Evolutionary conservation across 352 stramenopile species (phyloP).

Genomic region (Pythium plurisporium): DNA sequence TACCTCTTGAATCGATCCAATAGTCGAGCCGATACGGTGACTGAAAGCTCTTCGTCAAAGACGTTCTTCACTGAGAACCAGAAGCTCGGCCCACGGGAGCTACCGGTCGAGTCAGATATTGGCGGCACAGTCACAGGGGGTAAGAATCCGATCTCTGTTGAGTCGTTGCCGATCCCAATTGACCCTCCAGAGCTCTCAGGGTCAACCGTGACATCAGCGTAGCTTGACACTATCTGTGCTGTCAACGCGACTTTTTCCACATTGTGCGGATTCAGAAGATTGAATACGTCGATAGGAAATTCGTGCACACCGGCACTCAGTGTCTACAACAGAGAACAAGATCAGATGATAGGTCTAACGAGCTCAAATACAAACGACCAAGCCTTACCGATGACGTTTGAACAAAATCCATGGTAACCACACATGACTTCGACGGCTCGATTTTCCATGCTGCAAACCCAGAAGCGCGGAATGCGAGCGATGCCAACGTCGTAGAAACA

Average conservation of each 20-base stretch:
- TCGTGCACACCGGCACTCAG: slow-evolving; percentile 49
- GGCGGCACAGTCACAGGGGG: slow-evolving; percentile 70
- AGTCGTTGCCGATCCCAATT: slow-evolving; percentile 19
- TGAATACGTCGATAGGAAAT: slow-evolving; percentile 63
- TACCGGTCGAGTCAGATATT: slow-evolving; percentile 27
- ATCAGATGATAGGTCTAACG: neutral
- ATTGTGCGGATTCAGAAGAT: slow-evolving; percentile 80
- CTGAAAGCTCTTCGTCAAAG: slow-evolving; percentile 78
- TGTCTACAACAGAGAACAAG: slow-evolving; percentile 24
- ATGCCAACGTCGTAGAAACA: slow-evolving; percentile 3
- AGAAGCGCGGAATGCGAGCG: slow-evolving; percentile 9
- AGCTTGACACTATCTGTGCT: slow-evolving; percentile 82
- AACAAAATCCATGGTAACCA: slow-evolving; percentile 68
- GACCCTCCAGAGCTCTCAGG: slow-evolving; percentile 60
- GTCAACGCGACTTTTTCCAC: slow-evolving; percentile 54
- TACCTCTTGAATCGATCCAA: slow-evolving; percentile 17
- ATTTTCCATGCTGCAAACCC: slow-evolving; percentile 46
- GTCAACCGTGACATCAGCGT: slow-evolving; percentile 75
- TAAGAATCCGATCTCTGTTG: slow-evolving; percentile 58
- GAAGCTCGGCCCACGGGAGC: slow-evolving; percentile 59
- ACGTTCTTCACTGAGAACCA: slow-evolving; percentile 86
- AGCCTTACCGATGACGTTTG: slow-evolving; percentile 48
- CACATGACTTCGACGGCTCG: slow-evolving; percentile 35
- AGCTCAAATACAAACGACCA: neutral
- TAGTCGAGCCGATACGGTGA: slow-evolving; percentile 51